These are phyloP conservation scores for Phytopythium kandeliae DNA, from an alignment of 352 stramenopile species.

Conservation along the genomic window DNA sequence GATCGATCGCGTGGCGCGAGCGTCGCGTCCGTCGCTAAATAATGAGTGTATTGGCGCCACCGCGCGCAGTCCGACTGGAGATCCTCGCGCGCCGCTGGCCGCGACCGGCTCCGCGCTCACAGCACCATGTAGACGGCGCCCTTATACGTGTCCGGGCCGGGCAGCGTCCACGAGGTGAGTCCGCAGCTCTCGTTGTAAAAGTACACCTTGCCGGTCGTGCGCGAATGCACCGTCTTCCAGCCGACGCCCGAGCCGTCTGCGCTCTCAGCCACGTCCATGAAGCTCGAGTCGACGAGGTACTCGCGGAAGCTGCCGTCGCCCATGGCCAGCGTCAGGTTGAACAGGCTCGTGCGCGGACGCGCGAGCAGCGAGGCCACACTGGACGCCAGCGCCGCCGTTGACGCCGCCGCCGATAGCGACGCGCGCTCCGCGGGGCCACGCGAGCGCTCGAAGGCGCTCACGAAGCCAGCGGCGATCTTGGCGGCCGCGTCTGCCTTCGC, in stretches of 20 bases:
- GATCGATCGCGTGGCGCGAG: background rate
- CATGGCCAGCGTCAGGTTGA: slow-evolving; percentile 50
- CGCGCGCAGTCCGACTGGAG: background rate
- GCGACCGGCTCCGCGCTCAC: slow-evolving; percentile 17
- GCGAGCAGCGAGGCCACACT: slow-evolving; percentile 25
- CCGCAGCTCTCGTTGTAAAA: slow-evolving; percentile 78
- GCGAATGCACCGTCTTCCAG: slow-evolving; percentile 65
- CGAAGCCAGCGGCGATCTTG: slow-evolving; percentile 51
- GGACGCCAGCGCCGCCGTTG: slow-evolving; percentile 18
- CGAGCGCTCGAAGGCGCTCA: slow-evolving; percentile 34
- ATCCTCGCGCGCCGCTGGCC: background rate
- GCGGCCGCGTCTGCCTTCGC: slow-evolving; percentile 49
- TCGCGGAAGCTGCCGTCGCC: slow-evolving; percentile 65
- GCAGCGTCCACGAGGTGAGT: slow-evolving; percentile 73
- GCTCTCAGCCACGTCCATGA: slow-evolving; percentile 42
- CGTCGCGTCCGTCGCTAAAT: slow-evolving; percentile 3
- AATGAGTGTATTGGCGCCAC: slow-evolving; percentile 4
- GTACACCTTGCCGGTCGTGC: slow-evolving; percentile 75
- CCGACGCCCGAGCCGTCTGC: slow-evolving; percentile 30
- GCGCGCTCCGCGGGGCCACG: slow-evolving; percentile 7
- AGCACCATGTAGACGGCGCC: slow-evolving; percentile 73
- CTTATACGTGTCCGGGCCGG: slow-evolving; percentile 43
- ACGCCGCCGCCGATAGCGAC: slow-evolving; percentile 3
- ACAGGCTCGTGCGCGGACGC: slow-evolving; percentile 27
- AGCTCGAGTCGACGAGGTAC: slow-evolving; percentile 60